Base-by-base conservation (phyloP, 805 yeast species). In the Saccharomycopsis capsularis region DNA sequence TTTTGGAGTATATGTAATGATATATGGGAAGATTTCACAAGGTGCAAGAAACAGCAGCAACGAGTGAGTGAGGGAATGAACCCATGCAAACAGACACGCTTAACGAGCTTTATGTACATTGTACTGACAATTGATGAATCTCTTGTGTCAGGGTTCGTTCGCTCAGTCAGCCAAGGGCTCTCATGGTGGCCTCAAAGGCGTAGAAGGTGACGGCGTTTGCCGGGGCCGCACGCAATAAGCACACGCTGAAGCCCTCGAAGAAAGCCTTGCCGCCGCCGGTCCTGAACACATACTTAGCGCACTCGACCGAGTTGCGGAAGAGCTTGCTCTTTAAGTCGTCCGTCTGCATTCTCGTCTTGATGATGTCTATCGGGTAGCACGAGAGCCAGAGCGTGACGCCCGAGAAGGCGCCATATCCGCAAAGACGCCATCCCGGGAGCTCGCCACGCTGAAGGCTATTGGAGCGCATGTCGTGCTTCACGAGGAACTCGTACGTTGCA, bases 151-250 rank as follows among this genome's bases (percentile, higher is more conserved):
- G n/a, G n/a, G n/a, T n/a, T n/a, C n/a, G n/a, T n/a, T n/a, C n/a
- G n/a, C n/a, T n/a, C n/a, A n/a, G n/a, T n/a, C n/a, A n/a, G n/a
- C 46, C 49, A 41, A 50, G 22, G 2, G 51, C 48, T 67, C 95
- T 79, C 85, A 90, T 83, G 3, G 96, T 85, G 44, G 84, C 67
- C 66, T 93, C 99, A 63, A 93, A 93, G 2, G 95, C 89, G 40
- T 88, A 83, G 68, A 93, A 93, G 0, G 99, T 95, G 27, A 95
- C 95, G 38, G 96, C 99, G 63, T 93, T 95, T 3, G 95, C 99
- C 0, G 99, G 99, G 2, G 96, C 95, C 44, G 99, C 98, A 68
- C 99, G 83, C 55, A 93, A 69, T 55, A 93, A 78, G 0, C 98
- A 90, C 35, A 99, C 97, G 18, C 79, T 66, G 62, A 95, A 90